Conservation (phyloP, 345 rosid species). For the Eucalyptus curtisii region DNA sequence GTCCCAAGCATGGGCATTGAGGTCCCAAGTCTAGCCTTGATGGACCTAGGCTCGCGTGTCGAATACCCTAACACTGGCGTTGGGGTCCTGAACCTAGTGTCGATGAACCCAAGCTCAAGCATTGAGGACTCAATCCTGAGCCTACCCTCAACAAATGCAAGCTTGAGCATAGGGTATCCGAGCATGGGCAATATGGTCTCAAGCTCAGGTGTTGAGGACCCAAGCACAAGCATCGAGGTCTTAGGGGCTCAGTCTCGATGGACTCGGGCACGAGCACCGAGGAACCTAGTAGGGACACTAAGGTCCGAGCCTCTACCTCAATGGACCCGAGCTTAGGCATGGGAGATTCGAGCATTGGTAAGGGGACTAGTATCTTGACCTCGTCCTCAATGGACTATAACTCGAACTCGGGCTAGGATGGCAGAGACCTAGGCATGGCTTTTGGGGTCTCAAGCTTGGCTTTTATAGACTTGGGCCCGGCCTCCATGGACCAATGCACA, state of each 20-base stretch:
- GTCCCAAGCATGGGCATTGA: background rate
- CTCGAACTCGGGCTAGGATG: too few relatives aligned
- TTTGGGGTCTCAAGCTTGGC: too few relatives aligned
- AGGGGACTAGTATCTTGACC: too few relatives aligned
- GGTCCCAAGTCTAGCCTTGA: background rate
- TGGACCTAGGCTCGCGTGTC: background rate
- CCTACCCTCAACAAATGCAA: background rate
- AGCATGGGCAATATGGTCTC: background rate
- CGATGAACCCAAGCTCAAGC: background rate
- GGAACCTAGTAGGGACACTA: background rate
- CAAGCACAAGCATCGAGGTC: background rate
- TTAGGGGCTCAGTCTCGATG: background rate
- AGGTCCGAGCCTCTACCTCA: background rate
- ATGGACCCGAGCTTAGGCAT: background rate
- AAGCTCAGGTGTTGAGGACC: background rate
- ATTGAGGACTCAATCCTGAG: background rate
- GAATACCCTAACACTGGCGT: too few relatives aligned
- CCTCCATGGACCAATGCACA: too few relatives aligned
- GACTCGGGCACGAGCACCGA: fast-evolving
- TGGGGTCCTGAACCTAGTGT: background rate
- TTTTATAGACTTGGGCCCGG: too few relatives aligned
- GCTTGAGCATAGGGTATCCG: background rate
- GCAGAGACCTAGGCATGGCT: too few relatives aligned
- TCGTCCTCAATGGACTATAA: too few relatives aligned
- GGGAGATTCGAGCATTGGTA: background rate